These are phyloP conservation scores for Russula sp. DNA, from an alignment of 768 basidiomycete genomes.

Conservation along the genomic window DNA sequence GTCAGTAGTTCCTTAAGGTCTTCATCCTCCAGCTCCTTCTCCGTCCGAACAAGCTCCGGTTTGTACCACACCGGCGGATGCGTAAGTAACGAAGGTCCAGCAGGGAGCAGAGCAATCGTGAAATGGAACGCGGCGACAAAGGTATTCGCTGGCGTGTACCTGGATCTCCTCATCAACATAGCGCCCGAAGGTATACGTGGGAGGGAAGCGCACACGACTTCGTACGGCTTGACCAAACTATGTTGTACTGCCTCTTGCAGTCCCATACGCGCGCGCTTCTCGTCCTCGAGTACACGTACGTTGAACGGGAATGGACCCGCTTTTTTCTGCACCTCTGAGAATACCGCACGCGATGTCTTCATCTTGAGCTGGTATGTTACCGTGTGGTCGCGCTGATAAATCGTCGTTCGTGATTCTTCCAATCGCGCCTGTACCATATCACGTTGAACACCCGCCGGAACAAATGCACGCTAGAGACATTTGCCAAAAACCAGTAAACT, in stretches of 20 bases:
- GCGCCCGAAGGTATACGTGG: background rate
- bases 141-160: conserved; percentile 75
- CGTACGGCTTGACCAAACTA: conserved; percentile 87
- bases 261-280: conserved; percentile 92
- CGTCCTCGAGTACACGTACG: conserved; percentile 87
- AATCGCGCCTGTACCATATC: conserved; percentile 57
- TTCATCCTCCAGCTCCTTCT: conserved; percentile 83
- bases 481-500: conserved; percentile 4
- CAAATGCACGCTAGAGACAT: background rate
- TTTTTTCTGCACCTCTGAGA: conserved; percentile 97
- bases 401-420: conserved; percentile 84
- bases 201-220: conserved; percentile 65
- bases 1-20: conserved; percentile 74
- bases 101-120: conserved; percentile 88
- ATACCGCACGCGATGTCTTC: conserved; percentile 94
- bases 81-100: conserved; percentile 81
- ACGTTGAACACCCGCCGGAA: background rate
- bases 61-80: conserved; percentile 92
- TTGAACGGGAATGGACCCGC: conserved; percentile 98
- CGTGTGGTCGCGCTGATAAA: conserved; percentile 83
- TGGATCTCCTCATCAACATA: conserved; percentile 26
- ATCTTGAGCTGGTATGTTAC: conserved; percentile 95
- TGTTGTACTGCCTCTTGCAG: conserved; percentile 95
- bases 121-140: conserved; percentile 96
- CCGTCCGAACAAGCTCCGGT: conserved; percentile 81